Evolutionary conservation across 768 basidiomycete genomes (phyloP), one percentile per base, ranked within the genome.

Genomic region (Leucosporidium yakuticum): DNA sequence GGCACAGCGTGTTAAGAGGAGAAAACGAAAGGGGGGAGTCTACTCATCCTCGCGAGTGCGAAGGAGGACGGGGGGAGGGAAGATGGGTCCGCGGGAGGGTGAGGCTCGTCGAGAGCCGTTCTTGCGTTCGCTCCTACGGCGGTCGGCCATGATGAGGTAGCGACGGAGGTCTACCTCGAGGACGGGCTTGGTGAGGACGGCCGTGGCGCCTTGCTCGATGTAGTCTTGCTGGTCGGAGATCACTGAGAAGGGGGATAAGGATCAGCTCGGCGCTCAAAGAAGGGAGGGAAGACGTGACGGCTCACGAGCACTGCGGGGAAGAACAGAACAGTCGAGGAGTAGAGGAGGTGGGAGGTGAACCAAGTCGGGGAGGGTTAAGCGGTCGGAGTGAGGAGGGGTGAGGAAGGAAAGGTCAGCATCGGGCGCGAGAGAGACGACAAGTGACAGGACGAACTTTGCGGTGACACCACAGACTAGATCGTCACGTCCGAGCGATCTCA

Each of bases 391-490:
- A n/a, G n/a, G n/a, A n/a, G n/a, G n/a, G n/a, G n/a, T n/a, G 44
- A 39, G 4, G 27, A 36, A n/a, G 64, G 80, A 12, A 5, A 36
- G 6, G 39, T 15, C 39, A 44, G 39, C 39, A 15, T 12, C 11
- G 17, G 17, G 34, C 5, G 5, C 34, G 34, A 36, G 34, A 36
- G 34, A n/a, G 34, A 5, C 12, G 34, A 12, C 34, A 12, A 36
- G 34, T 5, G 12, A 5, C 5, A 12, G 12, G 39, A 15, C 39
- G 39, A 12, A 44, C 39, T 44, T 44, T 7, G 39, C 88, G 2
- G 78, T 79, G 4, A 76, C 75, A 3, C 77, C 78, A 32, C 91
- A 87, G n/a, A 92, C 84, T 74, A 91, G 88, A 20, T 91, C 89
- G 25, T 77, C 79, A 69, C 89, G 81, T 12, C 86, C 86, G 76